Evolutionary conservation across 352 stramenopile species (phyloP).

Genomic region (Pythium folliculosum): DNA sequence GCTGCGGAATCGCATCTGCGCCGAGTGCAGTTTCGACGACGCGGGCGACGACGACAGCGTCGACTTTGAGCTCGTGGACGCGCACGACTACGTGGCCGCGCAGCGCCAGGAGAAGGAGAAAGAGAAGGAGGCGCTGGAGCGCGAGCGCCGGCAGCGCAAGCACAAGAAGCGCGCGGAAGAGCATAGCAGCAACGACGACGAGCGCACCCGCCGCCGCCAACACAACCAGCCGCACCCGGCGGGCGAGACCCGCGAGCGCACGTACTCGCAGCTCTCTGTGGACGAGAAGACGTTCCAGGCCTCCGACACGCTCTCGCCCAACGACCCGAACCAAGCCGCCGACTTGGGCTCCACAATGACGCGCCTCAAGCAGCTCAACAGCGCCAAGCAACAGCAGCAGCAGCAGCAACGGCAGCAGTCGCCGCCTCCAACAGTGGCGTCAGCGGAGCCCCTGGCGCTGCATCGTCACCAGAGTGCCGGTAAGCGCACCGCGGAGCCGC

Average conservation of each 20-base stretch:
- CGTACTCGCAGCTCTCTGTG: conserved; percentile 28
- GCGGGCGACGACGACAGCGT: background rate
- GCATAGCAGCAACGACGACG: background rate
- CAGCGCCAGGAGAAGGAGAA: conserved; percentile 2
- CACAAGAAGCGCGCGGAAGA: too few species aligned
- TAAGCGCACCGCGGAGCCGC: background rate
- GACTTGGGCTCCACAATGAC: conserved; percentile 24
- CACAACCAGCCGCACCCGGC: background rate
- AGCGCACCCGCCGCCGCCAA: background rate
- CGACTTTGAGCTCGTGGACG: conserved; percentile 1
- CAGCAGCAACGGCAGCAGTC: background rate
- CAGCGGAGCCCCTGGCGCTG: background rate
- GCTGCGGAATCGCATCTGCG: conserved; percentile 58
- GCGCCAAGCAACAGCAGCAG: background rate
- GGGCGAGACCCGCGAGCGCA: conserved; percentile 4
- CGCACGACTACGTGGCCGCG: background rate
- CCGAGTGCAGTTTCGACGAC: conserved; percentile 36
- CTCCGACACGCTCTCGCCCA: background rate
- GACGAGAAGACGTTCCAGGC: conserved; percentile 4
- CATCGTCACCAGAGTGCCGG: background rate
- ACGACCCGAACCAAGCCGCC: background rate
- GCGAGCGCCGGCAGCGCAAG: background rate
- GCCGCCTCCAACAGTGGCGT: background rate
- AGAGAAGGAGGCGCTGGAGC: background rate
- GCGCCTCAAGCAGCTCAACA: conserved; percentile 16